A percentile compares a stretch with the other conserved stretches of the same genome.
Evolutionary conservation across 768 basidiomycete species (phyloP).

Genomic region (Mycena vulgaris): DNA sequence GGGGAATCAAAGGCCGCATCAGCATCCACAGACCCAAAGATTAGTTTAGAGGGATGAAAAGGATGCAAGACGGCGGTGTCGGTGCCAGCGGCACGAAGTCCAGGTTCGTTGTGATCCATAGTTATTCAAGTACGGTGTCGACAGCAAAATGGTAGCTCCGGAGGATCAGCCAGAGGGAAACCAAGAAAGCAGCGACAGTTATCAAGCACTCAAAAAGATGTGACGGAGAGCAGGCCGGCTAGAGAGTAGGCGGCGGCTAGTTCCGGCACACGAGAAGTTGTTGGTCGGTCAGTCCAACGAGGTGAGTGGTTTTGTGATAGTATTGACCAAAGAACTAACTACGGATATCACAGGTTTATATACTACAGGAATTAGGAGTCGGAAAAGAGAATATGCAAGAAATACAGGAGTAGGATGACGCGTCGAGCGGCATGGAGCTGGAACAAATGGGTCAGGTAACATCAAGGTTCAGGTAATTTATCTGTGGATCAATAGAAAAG

Average conservation of each 20-base stretch:
- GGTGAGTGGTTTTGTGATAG: background rate
- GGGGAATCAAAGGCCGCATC: background rate
- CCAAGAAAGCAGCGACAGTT: conserved; percentile 5
- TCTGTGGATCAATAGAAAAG: no score
- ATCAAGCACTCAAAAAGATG: conserved; percentile 15
- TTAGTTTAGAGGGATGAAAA: background rate
- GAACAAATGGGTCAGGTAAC: no score
- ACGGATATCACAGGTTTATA: no score
- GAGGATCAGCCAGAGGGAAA: conserved; percentile 4
- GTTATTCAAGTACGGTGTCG: background rate
- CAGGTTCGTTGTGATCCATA: background rate
- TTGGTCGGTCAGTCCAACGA: background rate
- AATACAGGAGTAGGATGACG: no score
- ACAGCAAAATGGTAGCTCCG: background rate
- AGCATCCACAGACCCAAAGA: background rate
- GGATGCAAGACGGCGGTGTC: background rate
- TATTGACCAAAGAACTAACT: background rate
- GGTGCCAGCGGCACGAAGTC: background rate
- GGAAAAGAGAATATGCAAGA: no score
- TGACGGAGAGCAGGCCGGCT: conserved; percentile 4
- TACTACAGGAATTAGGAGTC: no score
- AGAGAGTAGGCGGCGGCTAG: background rate
- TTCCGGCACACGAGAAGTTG: background rate
- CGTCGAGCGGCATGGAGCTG: no score
- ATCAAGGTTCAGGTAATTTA: no score